Base-by-base conservation (phyloP, 306 rosid species). In the Begonia loranthoides region DNA sequence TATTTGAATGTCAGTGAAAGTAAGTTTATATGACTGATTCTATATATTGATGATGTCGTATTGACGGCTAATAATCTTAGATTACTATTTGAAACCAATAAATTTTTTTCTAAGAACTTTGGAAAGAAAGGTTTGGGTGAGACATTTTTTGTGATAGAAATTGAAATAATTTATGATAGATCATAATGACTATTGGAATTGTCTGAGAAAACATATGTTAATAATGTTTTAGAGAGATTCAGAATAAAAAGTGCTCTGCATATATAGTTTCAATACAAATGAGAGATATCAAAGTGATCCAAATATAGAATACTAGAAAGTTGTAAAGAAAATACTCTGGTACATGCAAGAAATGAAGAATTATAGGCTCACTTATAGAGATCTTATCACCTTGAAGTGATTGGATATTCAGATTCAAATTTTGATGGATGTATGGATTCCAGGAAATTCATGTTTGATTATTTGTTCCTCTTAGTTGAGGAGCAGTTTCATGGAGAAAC, bases 1-100 rank as follows among this genome's bases (percentile, higher is more conserved):
- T 56, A 44, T n/a, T 4, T 56, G 13, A 56, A 22, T n/a, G 14
- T 56, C 36, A 56, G 60, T 56, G 40, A 9, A 19, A 44, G 41
- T 2, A 56, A 19, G 12, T 41, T 56, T 6, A 9, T 55, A 1
- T 56, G 17, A 19, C 10, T 56, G 13, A 19, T 56, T 43, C 5
- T 56, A 13, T 55, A 21, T 19, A 21, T 56, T 43, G 19, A 43
- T n/a, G n/a, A 44, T 13, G 19, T 56, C 10, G 41, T 56, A 9
- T 45, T 51, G 15, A n/a, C n/a, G n/a, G n/a, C n/a, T n/a, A n/a
- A n/a, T n/a, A n/a, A n/a, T n/a, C n/a, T n/a, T n/a, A n/a, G 41
- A 1, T 17, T 51, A 5, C 24, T 51, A 40, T 16, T 19, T 13
- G 14, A 24, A 14, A 51, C 10, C 41, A 51, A 51, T 2, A 51